Conservation (phyloP, 495 filamentous ascomycete species). For the Xylaria acuta region DNA sequence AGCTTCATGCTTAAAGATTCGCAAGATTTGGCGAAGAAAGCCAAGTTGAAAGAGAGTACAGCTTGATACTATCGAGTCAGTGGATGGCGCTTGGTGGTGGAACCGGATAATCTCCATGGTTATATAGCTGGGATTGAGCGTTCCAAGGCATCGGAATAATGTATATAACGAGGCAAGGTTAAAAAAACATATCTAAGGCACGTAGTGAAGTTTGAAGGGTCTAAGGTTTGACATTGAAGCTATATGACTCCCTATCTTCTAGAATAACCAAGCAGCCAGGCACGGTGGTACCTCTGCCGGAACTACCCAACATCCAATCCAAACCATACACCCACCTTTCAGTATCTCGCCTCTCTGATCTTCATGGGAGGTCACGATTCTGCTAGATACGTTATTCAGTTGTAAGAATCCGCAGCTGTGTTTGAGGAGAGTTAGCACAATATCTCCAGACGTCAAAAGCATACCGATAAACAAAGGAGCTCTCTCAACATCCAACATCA, state of each 20-base stretch:
- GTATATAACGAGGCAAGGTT: constrained; percentile 12
- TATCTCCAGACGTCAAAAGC: neutral
- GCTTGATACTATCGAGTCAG: constrained; percentile 23
- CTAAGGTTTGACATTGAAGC: neutral
- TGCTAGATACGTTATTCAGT: neutral
- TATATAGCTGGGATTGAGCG: neutral
- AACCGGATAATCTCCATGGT: neutral
- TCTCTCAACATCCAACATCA: constrained; percentile 41
- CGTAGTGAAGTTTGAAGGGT: neutral
- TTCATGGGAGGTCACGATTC: neutral
- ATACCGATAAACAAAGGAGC: constrained; percentile 15
- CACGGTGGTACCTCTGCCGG: neutral
- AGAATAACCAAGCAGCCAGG: neutral
- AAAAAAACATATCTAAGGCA: neutral
- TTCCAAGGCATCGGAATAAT: neutral
- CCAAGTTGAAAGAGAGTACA: constrained; percentile 45
- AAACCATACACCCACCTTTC: neutral
- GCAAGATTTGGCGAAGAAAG: constrained; percentile 64
- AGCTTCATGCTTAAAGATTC: constrained; percentile 83
- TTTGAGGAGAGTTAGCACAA: constrained; percentile 21
- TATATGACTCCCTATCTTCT: neutral
- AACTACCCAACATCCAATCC: neutral
- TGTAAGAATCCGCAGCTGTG: neutral
- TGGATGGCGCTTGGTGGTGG: neutral
- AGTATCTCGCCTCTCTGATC: neutral